phyloP scores from a whole-genome alignment of 176 grass and related monocot genomes.

The Oryza glumipatula region DNA sequence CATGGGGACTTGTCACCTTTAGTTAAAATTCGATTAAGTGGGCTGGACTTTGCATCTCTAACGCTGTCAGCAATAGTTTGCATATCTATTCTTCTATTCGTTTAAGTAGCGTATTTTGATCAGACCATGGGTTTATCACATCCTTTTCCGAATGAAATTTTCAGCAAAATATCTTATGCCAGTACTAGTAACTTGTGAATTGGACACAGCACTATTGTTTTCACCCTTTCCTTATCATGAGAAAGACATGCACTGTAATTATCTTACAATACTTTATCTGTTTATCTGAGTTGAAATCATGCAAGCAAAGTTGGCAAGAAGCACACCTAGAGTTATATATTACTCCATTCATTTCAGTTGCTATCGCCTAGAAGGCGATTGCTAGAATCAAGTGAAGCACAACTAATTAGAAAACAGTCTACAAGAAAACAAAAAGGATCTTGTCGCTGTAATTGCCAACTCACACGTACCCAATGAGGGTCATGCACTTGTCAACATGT shows the following conservation, averaged over 20 bases:
- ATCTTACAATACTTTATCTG: slow-evolving; percentile 12
- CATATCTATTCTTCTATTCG: neutral
- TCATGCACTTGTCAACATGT: slow-evolving; percentile 10
- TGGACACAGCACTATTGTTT: neutral
- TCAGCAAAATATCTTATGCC: neutral
- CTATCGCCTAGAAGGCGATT: slow-evolving; percentile 10
- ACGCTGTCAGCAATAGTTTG: neutral
- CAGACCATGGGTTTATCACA: neutral
- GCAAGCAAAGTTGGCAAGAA: slow-evolving; percentile 41
- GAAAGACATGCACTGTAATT: slow-evolving; percentile 17
- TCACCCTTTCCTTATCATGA: slow-evolving; percentile 8
- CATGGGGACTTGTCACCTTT: neutral
- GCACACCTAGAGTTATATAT: neutral
- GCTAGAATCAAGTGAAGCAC: neutral
- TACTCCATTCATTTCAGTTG: neutral
- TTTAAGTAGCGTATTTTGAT: neutral
- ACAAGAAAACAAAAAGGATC: slow-evolving; percentile 22
- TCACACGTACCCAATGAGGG: slow-evolving; percentile 19
- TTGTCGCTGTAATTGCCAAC: neutral
- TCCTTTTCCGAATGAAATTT: neutral
- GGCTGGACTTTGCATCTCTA: slow-evolving; percentile 28
- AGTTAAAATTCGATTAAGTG: slow-evolving; percentile 10
- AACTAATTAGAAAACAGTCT: neutral
- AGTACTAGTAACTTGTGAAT: neutral
- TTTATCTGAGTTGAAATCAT: slow-evolving; percentile 26